Evolutionary conservation across 2,329 filamentous ascomycete genomes (phyloP).

Genomic region (Xylariales sp.): DNA sequence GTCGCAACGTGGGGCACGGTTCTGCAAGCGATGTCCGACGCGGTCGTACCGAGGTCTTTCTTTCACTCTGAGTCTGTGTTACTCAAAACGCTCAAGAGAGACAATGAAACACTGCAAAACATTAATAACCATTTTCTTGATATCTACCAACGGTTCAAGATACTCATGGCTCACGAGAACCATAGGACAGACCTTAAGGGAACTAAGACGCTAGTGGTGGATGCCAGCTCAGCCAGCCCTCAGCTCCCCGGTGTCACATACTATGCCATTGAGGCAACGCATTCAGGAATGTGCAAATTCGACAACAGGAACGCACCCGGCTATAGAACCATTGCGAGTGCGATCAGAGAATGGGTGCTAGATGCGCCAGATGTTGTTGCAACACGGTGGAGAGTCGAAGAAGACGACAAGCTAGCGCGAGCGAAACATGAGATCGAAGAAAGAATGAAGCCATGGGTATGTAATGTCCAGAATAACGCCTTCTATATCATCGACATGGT

Average conservation of each 20-base stretch:
- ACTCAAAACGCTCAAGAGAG: slow-evolving; percentile 75
- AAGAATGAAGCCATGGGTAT: slow-evolving; percentile 56
- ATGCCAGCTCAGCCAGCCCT: slow-evolving; percentile 75
- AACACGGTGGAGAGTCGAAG: slow-evolving; percentile 70
- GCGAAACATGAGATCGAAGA: slow-evolving; percentile 60
- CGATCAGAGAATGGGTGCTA: slow-evolving; percentile 63
- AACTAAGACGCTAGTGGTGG: slow-evolving; percentile 73
- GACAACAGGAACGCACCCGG: slow-evolving; percentile 71
- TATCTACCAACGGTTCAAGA: slow-evolving; percentile 75
- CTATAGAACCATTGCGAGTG: slow-evolving; percentile 64
- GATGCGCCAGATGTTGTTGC: slow-evolving; percentile 66
- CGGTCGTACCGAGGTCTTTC: slow-evolving; percentile 72
- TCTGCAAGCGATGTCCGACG: slow-evolving; percentile 74
- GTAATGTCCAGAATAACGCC: slow-evolving; percentile 27
- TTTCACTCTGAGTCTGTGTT: slow-evolving; percentile 76
- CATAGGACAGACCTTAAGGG: slow-evolving; percentile 76
- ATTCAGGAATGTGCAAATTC: slow-evolving; percentile 57
- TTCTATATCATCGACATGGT: background rate
- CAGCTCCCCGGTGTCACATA: slow-evolving; percentile 76
- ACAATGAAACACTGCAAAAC: slow-evolving; percentile 79
- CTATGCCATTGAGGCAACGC: slow-evolving; percentile 68
- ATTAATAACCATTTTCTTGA: slow-evolving; percentile 80
- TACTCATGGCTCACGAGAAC: slow-evolving; percentile 82
- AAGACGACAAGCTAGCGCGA: slow-evolving; percentile 61
- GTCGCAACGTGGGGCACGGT: slow-evolving; percentile 75